These are phyloP conservation scores for Rhododendron williamsianum DNA, from an alignment of 148 eudicot species.

Conservation along the genomic window DNA sequence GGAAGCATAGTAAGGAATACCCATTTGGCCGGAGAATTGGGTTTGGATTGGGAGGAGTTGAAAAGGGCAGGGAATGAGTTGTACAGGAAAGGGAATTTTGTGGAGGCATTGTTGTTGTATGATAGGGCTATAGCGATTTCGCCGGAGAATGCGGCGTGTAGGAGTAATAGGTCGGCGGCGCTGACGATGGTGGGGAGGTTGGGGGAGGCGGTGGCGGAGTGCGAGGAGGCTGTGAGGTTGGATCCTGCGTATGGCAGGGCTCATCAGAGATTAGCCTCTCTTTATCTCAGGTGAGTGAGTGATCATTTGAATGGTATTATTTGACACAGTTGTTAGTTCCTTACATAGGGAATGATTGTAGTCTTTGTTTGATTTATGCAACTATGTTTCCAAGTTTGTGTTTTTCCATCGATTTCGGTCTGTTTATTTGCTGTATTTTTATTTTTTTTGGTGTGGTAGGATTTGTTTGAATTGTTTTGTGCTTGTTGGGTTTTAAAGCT, in stretches of 20 bases:
- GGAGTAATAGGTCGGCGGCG: conserved; percentile 42
- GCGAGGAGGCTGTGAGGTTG: conserved; percentile 35
- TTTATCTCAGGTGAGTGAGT: conserved; percentile 30
- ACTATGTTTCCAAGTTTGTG: neutral
- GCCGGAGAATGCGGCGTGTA: conserved; percentile 36
- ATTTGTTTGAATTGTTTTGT: neutral
- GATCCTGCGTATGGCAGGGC: conserved; percentile 34
- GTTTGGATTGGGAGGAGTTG: conserved; percentile 30
- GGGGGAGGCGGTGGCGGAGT: conserved; percentile 37
- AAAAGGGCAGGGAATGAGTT: conserved; percentile 42
- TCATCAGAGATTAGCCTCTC: conserved; percentile 43
- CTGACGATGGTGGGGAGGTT: conserved; percentile 37
- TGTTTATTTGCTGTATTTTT: neutral
- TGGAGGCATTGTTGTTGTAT: conserved; percentile 30
- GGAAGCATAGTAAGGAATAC: conserved; percentile 33
- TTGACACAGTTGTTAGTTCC: neutral
- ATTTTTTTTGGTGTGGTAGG: neutral
- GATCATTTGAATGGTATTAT: neutral
- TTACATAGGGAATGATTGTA: neutral
- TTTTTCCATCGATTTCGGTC: neutral
- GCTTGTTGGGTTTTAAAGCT: neutral
- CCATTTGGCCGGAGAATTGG: conserved; percentile 5
- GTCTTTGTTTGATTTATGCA: neutral
- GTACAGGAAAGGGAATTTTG: conserved; percentile 32
- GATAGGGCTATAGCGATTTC: conserved; percentile 34